phyloP scores from a whole-genome alignment of 805 yeast genomes.

The Maudiozyma bulderi region DNA sequence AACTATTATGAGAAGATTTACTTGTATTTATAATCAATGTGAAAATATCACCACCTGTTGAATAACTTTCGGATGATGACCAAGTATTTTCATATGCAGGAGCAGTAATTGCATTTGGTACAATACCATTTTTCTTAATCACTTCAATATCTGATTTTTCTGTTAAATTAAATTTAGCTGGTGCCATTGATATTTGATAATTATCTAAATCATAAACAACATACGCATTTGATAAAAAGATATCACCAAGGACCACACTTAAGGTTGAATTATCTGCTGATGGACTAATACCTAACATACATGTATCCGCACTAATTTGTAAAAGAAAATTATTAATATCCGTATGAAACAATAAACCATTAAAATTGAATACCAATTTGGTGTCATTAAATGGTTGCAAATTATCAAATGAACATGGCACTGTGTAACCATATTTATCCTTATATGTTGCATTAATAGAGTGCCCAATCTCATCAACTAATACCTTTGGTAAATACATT shows the following conservation, averaged over 20 bases:
- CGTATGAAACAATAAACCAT: constrained; percentile 46
- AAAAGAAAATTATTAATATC: constrained; percentile 32
- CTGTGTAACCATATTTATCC: constrained; percentile 29
- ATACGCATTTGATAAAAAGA: constrained; percentile 45
- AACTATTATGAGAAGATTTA: no score
- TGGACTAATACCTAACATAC: constrained; percentile 36
- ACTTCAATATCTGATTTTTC: constrained; percentile 8
- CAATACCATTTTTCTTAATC: constrained; percentile 4
- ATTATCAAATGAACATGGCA: constrained; percentile 32
- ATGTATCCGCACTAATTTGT: constrained; percentile 16
- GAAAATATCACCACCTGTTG: constrained; percentile 20
- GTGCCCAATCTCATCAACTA: constrained; percentile 31
- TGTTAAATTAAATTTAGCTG: constrained; percentile 35
- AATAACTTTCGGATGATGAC: constrained; percentile 16
- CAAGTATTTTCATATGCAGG: constrained; percentile 36
- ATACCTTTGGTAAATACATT: constrained; percentile 34
- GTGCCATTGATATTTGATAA: constrained; percentile 38
- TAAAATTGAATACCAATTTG: constrained; percentile 42
- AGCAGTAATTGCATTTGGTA: constrained; percentile 44
- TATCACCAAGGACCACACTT: constrained; percentile 41
- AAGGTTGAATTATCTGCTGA: constrained; percentile 5
- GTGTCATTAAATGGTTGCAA: constrained; percentile 18
- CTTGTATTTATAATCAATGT: constrained; percentile 1
- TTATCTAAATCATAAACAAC: constrained; percentile 48
- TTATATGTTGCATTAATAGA: constrained; percentile 38